Conservation (phyloP, 202 grass and related monocot genomes). For the Carex arenaria region DNA sequence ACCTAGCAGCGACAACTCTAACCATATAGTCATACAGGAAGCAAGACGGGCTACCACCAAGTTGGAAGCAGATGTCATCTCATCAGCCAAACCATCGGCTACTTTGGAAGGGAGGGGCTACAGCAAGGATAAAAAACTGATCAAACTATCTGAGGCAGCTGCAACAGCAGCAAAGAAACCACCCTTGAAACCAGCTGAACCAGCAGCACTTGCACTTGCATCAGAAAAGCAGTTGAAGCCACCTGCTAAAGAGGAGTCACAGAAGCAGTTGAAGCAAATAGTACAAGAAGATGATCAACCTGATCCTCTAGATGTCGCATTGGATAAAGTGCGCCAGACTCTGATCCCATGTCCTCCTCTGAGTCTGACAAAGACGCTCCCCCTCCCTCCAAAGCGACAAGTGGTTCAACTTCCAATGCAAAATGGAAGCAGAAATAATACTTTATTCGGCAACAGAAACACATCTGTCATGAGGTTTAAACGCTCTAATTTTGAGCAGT, state of each 20-base stretch:
- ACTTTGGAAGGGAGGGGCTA: slow-evolving; percentile 26
- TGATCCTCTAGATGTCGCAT: slow-evolving; percentile 66
- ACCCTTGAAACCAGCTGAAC: slow-evolving; percentile 34
- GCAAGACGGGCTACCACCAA: slow-evolving; percentile 32
- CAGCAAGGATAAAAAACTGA: background rate
- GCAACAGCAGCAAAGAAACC: slow-evolving; percentile 34
- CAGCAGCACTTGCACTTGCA: slow-evolving; percentile 10
- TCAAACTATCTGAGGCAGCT: slow-evolving; percentile 15
- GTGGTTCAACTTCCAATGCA: slow-evolving; percentile 65
- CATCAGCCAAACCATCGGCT: slow-evolving; percentile 3
- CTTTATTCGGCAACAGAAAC: slow-evolving; percentile 31
- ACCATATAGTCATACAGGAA: slow-evolving; percentile 36
- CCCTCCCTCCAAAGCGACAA: slow-evolving; percentile 65
- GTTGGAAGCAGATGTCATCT: slow-evolving; percentile 4
- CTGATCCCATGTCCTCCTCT: slow-evolving; percentile 28
- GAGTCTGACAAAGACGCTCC: slow-evolving; percentile 37
- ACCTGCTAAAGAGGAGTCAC: background rate
- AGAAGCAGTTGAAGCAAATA: background rate
- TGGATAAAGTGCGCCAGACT: slow-evolving; percentile 43
- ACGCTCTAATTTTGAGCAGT: slow-evolving; percentile 65
- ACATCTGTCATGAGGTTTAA: slow-evolving; percentile 44
- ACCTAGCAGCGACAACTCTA: slow-evolving; percentile 6
- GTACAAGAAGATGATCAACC: slow-evolving; percentile 55
- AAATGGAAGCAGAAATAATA: slow-evolving; percentile 41
- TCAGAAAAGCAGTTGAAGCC: slow-evolving; percentile 2